phyloP scores from a whole-genome alignment of 441 rosid species.

The Populus hybrid region DNA sequence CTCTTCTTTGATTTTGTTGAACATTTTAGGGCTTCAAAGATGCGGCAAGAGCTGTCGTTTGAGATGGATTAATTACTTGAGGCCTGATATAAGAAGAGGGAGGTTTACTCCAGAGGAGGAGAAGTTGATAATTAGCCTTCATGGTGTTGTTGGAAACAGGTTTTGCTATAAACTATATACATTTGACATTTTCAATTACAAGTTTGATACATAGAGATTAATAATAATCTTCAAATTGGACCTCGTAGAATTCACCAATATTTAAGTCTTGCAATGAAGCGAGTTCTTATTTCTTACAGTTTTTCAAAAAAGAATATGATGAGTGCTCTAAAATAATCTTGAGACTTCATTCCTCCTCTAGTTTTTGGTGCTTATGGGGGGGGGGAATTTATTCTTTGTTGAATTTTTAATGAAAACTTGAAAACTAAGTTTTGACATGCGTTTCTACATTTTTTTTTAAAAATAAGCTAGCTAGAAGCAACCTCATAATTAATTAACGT shows the following conservation, averaged over 20 bases:
- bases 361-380: background rate
- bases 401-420: slow-evolving; percentile 18
- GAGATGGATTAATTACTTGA: slow-evolving; percentile 97
- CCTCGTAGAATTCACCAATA: background rate
- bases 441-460: background rate
- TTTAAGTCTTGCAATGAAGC: background rate
- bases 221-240: background rate
- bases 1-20: background rate
- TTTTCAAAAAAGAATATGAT: background rate
- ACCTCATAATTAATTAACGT: slow-evolving; percentile 16
- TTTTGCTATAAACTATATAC: slow-evolving; percentile 14
- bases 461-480: slow-evolving; percentile 23
- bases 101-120: slow-evolving; percentile 98
- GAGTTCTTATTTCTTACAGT: background rate
- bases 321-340: background rate
- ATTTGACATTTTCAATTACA: background rate
- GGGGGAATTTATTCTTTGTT: background rate
- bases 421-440: slow-evolving; percentile 16
- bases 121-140: slow-evolving; percentile 97
- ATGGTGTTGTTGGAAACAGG: slow-evolving; percentile 99
- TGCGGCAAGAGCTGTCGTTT: slow-evolving; percentile 97
- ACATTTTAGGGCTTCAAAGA: slow-evolving; percentile 76
- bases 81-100: slow-evolving; percentile 99
- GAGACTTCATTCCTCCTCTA: background rate
- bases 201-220: background rate